Evolutionary conservation across 1,284 basidiomycete genomes (phyloP), one percentile per base, ranked within the genome.

Genomic region (Trichosporon inkin): DNA sequence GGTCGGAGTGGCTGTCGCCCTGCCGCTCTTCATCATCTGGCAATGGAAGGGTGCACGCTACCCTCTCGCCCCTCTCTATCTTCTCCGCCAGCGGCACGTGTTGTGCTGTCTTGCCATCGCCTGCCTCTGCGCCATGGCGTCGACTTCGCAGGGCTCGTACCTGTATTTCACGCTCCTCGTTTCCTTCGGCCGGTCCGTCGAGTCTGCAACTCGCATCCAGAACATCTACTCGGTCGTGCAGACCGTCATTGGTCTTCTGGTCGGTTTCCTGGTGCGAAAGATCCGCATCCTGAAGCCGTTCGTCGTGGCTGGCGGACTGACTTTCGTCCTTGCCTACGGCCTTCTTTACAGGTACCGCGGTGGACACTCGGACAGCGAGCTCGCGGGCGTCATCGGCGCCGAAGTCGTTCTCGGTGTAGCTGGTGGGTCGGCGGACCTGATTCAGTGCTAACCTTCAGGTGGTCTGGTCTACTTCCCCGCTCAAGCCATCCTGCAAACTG

Each of bases 281-380:
- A 68, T 79, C 38, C 68, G 75, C 32, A 69, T 73, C 40, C 62
- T 79, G 63, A 79, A 80, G 67, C 73, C 68, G 19, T 77, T 80
- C 67, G 71, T 73, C 65, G 68, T 80, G 37, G 59, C 68, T 55
- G 73, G 70, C 16, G 63, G 63, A 3, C 53, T 60, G 34, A 57
- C 71, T 22, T 73, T 68, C 54, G 61, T 73, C 24, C 58, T 72
- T 44, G 68, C 71, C n/a, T 76, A 77, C 58, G 79, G 78, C 24
- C 65, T 80, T 6, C 65, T 80, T 39, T 73, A 79, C 62, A 69
- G 70, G 17, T 80, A 66, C 73, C 73, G 78, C 22, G 73, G 74
- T n/a, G 70, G 67, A n/a, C 60, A 63, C 40, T 63, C 66, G 1
- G 37, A 47, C 3, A 7, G 39, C 28, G 62, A 66, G 5, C 55